Evolutionary conservation across 2,329 filamentous ascomycete genomes (phyloP).

Genomic region (Colletotrichum paranaense): DNA sequence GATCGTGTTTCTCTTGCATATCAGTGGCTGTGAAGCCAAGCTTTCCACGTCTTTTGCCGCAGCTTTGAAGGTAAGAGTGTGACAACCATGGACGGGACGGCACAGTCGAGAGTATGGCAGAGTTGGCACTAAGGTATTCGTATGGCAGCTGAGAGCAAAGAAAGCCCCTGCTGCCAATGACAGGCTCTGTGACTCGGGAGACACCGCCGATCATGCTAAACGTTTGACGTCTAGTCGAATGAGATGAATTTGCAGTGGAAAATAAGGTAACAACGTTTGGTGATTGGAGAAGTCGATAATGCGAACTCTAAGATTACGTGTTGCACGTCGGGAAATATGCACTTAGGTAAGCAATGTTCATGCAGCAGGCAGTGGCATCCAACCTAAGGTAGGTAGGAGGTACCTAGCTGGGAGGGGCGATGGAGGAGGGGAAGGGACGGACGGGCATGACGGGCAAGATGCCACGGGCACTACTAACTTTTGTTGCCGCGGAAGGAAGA

Average conservation of each 20-base stretch:
- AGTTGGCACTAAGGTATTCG: not conserved
- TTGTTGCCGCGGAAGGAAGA: not conserved
- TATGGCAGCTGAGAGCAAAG: not conserved
- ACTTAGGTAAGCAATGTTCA: constrained; percentile 18
- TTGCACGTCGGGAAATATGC: not conserved
- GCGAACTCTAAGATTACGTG: constrained; percentile 9
- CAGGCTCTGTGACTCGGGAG: constrained; percentile 16
- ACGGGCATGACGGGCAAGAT: not conserved
- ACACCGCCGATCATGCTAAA: constrained; percentile 12
- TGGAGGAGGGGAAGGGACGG: not conserved
- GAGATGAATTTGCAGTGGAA: not conserved
- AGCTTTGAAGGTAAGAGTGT: not conserved
- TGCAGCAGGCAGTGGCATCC: not conserved
- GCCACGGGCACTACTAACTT: not conserved
- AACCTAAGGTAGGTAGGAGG: not conserved
- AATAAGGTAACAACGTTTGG: too few relatives aligned
- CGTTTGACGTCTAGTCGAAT: constrained; percentile 14
- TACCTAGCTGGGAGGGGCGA: not conserved
- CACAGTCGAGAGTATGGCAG: not conserved
- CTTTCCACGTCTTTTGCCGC: not conserved
- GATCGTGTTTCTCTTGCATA: not conserved
- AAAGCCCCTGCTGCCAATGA: not conserved
- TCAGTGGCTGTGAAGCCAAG: constrained; percentile 9
- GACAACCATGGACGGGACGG: not conserved
- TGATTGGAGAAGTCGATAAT: constrained; percentile 14